Base-by-base conservation (phyloP, 2,329 filamentous ascomycete species). In the Ascochyta viciae-villosae region DNA sequence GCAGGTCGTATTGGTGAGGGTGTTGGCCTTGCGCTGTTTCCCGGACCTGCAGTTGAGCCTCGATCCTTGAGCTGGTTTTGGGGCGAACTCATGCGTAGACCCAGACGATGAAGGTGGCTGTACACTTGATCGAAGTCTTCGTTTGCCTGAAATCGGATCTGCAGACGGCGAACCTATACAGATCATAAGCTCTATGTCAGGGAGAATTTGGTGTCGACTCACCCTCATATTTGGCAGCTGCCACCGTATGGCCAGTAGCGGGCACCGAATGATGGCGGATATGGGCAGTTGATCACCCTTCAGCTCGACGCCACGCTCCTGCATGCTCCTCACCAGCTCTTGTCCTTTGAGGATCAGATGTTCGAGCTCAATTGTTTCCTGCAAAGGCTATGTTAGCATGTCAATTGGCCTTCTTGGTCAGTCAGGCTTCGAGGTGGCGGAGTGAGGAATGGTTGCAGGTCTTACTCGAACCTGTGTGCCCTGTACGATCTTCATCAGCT, bases 391-490 rank as follows among this genome's bases (percentile, higher is more conserved):
- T 42, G 44, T 66, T 53, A 62, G 61, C 39, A 16, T 24, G 7
- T 22, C 43, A 23, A 44, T 37, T 10, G 16, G 8, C 15, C 6
- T 9, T 12, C 8, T 6, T 38, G 6, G 29, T n/a, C 4, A 8
- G 13, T 26, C 15, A 43, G 15, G 40, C 22, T 45, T 41, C 26
- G 40, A 41, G 22, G 22, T 31, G n/a, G 23, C 9, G 9, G 33
- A 44, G 41, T 40, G 29, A 54, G 24, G 50, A 31, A 35, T 33
- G 29, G 24, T 15, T 22, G 40, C 29, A 40, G 46, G 50, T 64
- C 69, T 64, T 78, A 82, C 80, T 69, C 81, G 64, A 50, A 77
- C 63, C 47, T 77, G 73, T 13, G 69, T 73, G 19, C 77, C 77
- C 54, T 77, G 76, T 13, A 74, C 61, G 26, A 82, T 64, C 64